Evolutionary conservation across 1,284 basidiomycete genomes (phyloP), one percentile per base, ranked within the genome.

Genomic region (Rhizoctonia solani): DNA sequence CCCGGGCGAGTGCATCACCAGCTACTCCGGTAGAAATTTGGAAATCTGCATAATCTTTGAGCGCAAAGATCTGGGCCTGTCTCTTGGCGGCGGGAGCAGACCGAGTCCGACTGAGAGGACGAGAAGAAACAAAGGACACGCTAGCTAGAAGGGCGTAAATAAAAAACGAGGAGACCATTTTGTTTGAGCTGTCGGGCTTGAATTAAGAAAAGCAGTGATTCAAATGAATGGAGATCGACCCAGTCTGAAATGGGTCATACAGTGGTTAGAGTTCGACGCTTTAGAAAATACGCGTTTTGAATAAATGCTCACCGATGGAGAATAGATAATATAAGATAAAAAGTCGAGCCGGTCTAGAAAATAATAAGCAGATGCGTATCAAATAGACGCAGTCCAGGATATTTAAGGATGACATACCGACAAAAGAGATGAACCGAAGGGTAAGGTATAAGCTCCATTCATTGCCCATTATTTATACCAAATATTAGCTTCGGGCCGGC

Each of bases 1-100:
- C 68, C 16, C 59, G 56, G 6, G 37, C 68, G 25, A 54, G 50
- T 9, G 68, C 68, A 47, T 65, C 47, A 1, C 68, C 68, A 2
- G 68, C 68, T 19, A 65, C 59, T 2, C 68, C 68, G 5, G 49
- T 39, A 6, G 68, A 68, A 23, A 68, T 68, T 34, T 68, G 68
- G 53, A 68, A 68, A 19, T 49, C 59, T 3, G 52, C 29, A 23
- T 68, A 68, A 23, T 50, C 59, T n/a, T n/a, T 32, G 32, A 63
- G 37, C 3, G 59, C 42, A 30, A 59, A 49, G 16, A 59, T 11
- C 11, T 34, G 27, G 14, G 56, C 27, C 21, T 52, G 30, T n/a
- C 59, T 29, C 49, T 63, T 52, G 23, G 34, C 37, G 23, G 23
- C 25, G 13, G 34, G n/a, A 27, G 14, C 5, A 5, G 46, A 49